Evolutionary conservation across 768 basidiomycete genomes (phyloP), one percentile per base, ranked within the genome.

Genomic region (Megacollybia marginata): DNA sequence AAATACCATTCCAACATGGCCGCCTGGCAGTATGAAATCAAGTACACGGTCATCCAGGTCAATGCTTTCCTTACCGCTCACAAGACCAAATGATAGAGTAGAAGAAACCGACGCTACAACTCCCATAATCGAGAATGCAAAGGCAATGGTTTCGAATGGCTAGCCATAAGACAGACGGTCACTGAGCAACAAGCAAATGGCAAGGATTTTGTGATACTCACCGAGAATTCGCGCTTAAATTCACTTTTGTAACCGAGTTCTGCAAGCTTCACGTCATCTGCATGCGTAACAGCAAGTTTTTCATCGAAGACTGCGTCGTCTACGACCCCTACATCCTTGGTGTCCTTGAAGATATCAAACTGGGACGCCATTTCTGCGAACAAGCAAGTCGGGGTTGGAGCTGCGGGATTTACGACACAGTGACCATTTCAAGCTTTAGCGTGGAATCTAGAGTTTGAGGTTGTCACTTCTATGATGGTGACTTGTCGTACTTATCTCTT

Each of bases 1-100:
- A 68, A 80, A 87, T 16, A 86, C 76, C 74, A 88, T 79, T 13
- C 85, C 85, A 19, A 85, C 83, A 63, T 88, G 85, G 2, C 85
- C 85, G 48, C 85, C 85, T 80, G 23, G 4, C 23, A 46, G n/a
- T n/a, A n/a, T n/a, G n/a, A n/a, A 10, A 28, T 50, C n/a, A 5
- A 47, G 20, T 5, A 40, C 13, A 40, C 8, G 8, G 4, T 40
- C 38, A 8, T 40, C 38, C 18, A 18, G 13, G 13, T 40, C 8
- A 40, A 5, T 18, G 38, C 31, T 11, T n/a, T 13, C 57, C 72
- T n/a, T 49, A 80, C 82, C 81, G 49, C 79, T 78, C 5, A 75
- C 63, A 6, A 88, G 71, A 1, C 76, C 78, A 62, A 88, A 88
- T 1, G 74, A 75, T 35, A 82, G 65, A 2, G 82, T 85, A 3